Conservation (phyloP, 2,329 filamentous ascomycete species). For the Neocucurbitaria cava region DNA sequence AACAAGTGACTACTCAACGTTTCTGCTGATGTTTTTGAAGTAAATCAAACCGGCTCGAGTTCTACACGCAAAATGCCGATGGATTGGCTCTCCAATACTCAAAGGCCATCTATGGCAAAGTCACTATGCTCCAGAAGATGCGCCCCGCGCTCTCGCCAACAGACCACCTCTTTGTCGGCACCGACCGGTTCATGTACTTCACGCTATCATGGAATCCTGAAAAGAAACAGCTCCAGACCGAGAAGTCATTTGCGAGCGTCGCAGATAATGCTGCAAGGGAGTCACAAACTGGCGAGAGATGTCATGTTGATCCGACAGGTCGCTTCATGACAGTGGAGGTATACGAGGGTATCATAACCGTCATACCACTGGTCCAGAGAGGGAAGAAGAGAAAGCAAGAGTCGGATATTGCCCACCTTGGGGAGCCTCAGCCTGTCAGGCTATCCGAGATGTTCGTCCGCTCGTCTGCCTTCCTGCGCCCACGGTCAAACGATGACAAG, state of each 20-base stretch:
- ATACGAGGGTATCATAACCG: conserved; percentile 71
- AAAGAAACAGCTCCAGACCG: conserved; percentile 59
- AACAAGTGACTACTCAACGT: neutral
- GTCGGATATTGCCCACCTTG: conserved; percentile 62
- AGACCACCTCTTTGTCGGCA: conserved; percentile 91
- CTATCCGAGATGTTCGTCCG: conserved; percentile 72
- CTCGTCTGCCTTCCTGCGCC: conserved; percentile 70
- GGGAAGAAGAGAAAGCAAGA: conserved; percentile 59
- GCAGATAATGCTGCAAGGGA: conserved; percentile 70
- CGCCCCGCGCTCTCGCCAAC: conserved; percentile 75
- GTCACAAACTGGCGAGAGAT: conserved; percentile 81
- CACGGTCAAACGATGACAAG: conserved; percentile 55
- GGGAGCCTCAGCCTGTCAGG: conserved; percentile 66
- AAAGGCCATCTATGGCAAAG: conserved; percentile 80
- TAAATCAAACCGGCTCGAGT: conserved; percentile 84
- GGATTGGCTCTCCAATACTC: conserved; percentile 68
- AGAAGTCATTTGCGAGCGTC: conserved; percentile 66
- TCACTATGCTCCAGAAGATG: conserved; percentile 83
- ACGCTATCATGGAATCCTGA: conserved; percentile 81
- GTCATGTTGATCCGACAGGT: conserved; percentile 81
- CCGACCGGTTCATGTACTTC: conserved; percentile 89
- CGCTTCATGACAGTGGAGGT: conserved; percentile 71
- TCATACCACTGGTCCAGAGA: conserved; percentile 65
- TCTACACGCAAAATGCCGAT: conserved; percentile 74
- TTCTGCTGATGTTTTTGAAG: conserved; percentile 45